phyloP scores from a whole-genome alignment of 116 monocot species.

The Posidonia oceanica region DNA sequence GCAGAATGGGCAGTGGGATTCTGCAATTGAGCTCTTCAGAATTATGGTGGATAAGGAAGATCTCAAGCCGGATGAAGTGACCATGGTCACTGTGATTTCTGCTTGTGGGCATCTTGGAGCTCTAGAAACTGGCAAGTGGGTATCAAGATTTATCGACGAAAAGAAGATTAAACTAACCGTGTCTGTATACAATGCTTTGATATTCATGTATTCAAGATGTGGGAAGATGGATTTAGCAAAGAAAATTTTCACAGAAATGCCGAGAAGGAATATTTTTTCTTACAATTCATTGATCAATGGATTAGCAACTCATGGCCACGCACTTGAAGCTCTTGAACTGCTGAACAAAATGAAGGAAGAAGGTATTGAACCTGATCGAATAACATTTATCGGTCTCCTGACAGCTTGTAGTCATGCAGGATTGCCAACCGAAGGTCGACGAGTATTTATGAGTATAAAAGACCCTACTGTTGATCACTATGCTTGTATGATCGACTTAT shows the following conservation, averaged over 20 bases:
- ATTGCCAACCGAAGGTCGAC: conserved; percentile 7
- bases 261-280: conserved; percentile 16
- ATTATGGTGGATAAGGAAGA: conserved; percentile 10
- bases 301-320: conserved; percentile 23
- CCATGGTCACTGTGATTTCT: conserved; percentile 24
- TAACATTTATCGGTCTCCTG: conserved; percentile 22
- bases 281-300: conserved; percentile 33
- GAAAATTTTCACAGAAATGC: conserved; percentile 21
- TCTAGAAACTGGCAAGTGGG: conserved; percentile 23
- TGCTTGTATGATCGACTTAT: conserved; percentile 28
- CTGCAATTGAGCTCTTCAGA: conserved; percentile 20
- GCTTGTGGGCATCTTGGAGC: conserved; percentile 35
- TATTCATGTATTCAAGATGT: conserved; percentile 37
- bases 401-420: conserved; percentile 36
- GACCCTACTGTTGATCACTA: conserved; percentile 29
- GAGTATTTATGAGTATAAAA: conserved; percentile 13
- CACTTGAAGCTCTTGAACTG: conserved; percentile 11
- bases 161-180: conserved; percentile 10
- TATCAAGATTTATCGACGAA: conserved; percentile 1
- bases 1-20: conserved; percentile 18
- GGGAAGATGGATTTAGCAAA: conserved; percentile 24
- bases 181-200: conserved; percentile 21
- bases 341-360: conserved; percentile 16
- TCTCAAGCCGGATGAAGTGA: conserved; percentile 24
- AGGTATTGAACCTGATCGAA: conserved; percentile 16